These are phyloP conservation scores for Monilinia aucupariae DNA, from an alignment of 2,329 filamentous ascomycete genomes.

Conservation along the genomic window DNA sequence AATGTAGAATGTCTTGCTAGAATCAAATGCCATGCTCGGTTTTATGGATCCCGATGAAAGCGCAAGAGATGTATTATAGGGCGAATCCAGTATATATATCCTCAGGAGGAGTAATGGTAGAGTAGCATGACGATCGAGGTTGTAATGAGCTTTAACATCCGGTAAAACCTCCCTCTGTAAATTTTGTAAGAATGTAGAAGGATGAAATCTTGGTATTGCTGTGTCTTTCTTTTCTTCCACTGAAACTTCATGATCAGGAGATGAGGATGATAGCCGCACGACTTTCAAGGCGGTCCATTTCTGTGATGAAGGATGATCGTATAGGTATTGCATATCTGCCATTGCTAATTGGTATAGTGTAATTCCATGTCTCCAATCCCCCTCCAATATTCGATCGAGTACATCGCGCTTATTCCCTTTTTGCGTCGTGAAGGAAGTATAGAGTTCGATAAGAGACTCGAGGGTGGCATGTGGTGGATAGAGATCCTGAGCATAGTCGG, in stretches of 20 bases:
- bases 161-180: conserved; percentile 70
- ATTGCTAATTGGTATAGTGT: conserved; percentile 63
- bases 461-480: conserved; percentile 63
- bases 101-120: conserved; percentile 70
- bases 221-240: conserved; percentile 40
- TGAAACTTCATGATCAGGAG: not conserved
- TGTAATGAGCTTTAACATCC: conserved; percentile 78
- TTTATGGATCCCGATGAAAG: conserved; percentile 32
- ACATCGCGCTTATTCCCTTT: conserved; percentile 60
- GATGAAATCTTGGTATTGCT: conserved; percentile 66
- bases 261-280: conserved; percentile 41
- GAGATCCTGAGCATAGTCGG: conserved; percentile 56
- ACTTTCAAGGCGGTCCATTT: conserved; percentile 61
- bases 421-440: conserved; percentile 52
- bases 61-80: conserved; percentile 62
- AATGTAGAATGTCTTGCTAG: conserved; percentile 68
- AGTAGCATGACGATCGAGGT: conserved; percentile 64
- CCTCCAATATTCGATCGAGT: conserved; percentile 57
- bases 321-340: conserved; percentile 61
- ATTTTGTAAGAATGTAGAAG: conserved; percentile 70
- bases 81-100: conserved; percentile 73
- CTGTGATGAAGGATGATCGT: conserved; percentile 58
- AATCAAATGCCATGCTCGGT: conserved; percentile 44
- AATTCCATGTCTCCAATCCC: conserved; percentile 63
- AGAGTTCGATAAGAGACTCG: conserved; percentile 61